phyloP scores from a whole-genome alignment of 169 alveolate species.

The Plasmodium blacklocki region DNA sequence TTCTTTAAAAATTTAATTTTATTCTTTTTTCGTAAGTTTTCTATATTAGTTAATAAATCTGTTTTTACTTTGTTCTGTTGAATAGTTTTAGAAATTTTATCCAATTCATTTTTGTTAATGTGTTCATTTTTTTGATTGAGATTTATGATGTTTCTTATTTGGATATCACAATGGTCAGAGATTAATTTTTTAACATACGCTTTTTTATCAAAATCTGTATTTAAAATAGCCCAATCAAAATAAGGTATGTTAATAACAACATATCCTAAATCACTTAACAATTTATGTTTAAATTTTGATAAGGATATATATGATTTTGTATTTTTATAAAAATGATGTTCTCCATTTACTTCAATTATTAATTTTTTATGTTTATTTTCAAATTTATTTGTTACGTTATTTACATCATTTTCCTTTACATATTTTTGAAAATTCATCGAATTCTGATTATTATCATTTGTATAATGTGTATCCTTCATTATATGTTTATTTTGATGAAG shows the following conservation, averaged over 20 bases:
- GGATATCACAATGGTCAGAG: background rate
- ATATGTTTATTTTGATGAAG: background rate
- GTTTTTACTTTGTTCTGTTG: slow-evolving; percentile 13
- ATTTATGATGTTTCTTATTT: slow-evolving; percentile 15
- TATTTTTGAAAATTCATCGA: background rate
- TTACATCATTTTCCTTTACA: background rate
- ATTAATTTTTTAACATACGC: slow-evolving; percentile 56
- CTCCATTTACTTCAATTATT: slow-evolving; percentile 92
- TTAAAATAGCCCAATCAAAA: slow-evolving; percentile 81
- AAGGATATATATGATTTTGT: slow-evolving; percentile 87
- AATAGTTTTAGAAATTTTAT: slow-evolving; percentile 10
- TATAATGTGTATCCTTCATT: background rate
- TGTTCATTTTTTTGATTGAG: slow-evolving; percentile 18
- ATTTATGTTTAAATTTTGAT: slow-evolving; percentile 92
- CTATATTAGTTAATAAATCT: slow-evolving; percentile 21
- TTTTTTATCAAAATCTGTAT: slow-evolving; percentile 41
- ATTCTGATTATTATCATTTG: background rate
- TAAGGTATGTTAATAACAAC: slow-evolving; percentile 85
- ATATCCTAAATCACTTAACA: slow-evolving; percentile 91
- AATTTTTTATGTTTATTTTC: slow-evolving; percentile 25
- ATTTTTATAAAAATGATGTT: slow-evolving; percentile 92
- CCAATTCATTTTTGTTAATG: background rate
- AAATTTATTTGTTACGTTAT: background rate
- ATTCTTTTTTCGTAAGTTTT: slow-evolving; percentile 30
- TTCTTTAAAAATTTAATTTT: slow-evolving; percentile 45